A percentile compares a stretch with the other conserved stretches of the same genome.
These are phyloP conservation scores for Scenedesmus sp. DNA, from an alignment of 163 green algal genomes.

Conservation along the genomic window DNA sequence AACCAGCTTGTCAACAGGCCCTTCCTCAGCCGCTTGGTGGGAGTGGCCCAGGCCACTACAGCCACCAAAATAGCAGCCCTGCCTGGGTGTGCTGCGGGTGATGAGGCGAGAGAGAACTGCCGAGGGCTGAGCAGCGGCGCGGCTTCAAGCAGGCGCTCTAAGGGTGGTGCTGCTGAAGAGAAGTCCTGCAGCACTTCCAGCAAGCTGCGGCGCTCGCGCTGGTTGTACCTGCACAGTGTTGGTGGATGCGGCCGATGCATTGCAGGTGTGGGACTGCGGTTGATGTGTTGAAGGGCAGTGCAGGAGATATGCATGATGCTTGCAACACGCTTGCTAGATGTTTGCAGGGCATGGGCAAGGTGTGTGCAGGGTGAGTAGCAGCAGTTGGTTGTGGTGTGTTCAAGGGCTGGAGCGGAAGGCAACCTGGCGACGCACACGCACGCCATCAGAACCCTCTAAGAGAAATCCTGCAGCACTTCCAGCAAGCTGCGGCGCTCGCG, in stretches of 20 bases:
- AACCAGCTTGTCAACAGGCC: constrained; percentile 91
- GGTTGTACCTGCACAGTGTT: constrained; percentile 67
- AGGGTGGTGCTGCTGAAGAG: constrained; percentile 65
- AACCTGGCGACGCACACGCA: too few species aligned
- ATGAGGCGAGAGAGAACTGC: constrained; percentile 92
- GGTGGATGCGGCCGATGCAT: neutral
- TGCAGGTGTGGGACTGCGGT: too few species aligned
- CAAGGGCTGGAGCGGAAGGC: too few species aligned
- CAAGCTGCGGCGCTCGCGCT: constrained; percentile 77
- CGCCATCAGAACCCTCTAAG: constrained; percentile 2
- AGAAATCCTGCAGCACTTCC: constrained; percentile 94
- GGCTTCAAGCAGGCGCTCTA: constrained; percentile 90
- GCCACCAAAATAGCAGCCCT: constrained; percentile 80
- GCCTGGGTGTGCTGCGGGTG: constrained; percentile 63
- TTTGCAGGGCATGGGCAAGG: too few species aligned
- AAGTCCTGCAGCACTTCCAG: constrained; percentile 95
- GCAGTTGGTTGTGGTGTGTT: too few species aligned
- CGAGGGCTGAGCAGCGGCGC: constrained; percentile 79
- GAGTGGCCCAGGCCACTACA: constrained; percentile 87
- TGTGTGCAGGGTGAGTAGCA: too few species aligned
- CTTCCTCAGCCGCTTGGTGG: constrained; percentile 72
- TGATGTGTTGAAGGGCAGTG: neutral
- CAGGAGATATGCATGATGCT: neutral
- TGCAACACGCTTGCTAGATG: too few species aligned
- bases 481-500: constrained; percentile 79